These are phyloP conservation scores for Phytophthora sojae DNA, from an alignment of 352 stramenopile genomes.

Conservation along the genomic window DNA sequence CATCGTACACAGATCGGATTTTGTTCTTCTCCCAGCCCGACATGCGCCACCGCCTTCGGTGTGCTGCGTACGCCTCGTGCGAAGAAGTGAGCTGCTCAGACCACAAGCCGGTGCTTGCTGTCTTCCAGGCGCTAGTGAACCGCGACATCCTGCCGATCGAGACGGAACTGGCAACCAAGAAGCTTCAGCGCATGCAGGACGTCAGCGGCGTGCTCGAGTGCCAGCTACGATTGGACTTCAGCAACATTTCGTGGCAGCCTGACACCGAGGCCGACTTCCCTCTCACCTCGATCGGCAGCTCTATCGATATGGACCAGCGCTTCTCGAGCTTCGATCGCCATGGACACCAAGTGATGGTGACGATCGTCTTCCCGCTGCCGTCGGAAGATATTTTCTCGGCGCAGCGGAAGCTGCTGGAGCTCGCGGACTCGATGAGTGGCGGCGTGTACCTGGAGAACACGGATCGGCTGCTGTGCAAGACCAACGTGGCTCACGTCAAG, in stretches of 20 bases:
- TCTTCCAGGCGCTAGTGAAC: slow-evolving; percentile 79
- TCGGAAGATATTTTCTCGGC: slow-evolving; percentile 87
- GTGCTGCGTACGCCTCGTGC: slow-evolving; percentile 73
- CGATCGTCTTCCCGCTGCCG: slow-evolving; percentile 79
- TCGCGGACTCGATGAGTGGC: slow-evolving; percentile 72
- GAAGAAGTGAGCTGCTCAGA: slow-evolving; percentile 82
- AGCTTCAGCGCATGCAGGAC: slow-evolving; percentile 68
- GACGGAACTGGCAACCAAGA: slow-evolving; percentile 50
- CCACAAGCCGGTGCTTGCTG: slow-evolving; percentile 82
- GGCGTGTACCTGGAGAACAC: slow-evolving; percentile 64
- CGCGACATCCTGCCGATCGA: slow-evolving; percentile 60
- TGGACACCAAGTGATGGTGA: slow-evolving; percentile 58
- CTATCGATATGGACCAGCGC: slow-evolving; percentile 33
- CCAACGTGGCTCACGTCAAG: slow-evolving; percentile 58
- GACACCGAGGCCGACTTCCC: slow-evolving; percentile 21
- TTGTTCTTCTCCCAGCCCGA: slow-evolving; percentile 83
- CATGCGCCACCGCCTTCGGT: slow-evolving; percentile 67
- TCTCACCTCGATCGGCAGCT: slow-evolving; percentile 21
- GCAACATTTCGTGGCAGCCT: slow-evolving; percentile 60
- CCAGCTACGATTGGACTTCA: slow-evolving; percentile 61
- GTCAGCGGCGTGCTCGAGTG: slow-evolving; percentile 68
- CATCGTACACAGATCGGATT: slow-evolving; percentile 92
- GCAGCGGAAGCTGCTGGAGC: slow-evolving; percentile 82
- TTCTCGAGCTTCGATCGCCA: slow-evolving; percentile 45
- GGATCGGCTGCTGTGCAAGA: slow-evolving; percentile 48